phyloP scores from a whole-genome alignment of 345 rosid genomes.

The Populus deltoides region DNA sequence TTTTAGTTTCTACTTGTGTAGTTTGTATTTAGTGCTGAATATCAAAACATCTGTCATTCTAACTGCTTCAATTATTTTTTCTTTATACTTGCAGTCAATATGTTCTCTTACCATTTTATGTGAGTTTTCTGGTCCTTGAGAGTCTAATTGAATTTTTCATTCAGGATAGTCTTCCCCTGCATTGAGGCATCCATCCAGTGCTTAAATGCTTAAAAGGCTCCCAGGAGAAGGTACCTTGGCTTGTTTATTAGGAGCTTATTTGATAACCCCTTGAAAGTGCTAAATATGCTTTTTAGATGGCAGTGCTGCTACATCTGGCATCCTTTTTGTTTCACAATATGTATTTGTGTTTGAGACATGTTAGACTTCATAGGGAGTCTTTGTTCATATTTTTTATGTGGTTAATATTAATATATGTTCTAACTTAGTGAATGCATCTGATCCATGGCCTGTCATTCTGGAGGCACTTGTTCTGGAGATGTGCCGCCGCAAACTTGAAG shows the following conservation, averaged over 20 bases:
- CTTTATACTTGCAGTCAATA: conserved; percentile 1
- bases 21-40: neutral
- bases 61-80: neutral
- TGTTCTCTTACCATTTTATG: conserved; percentile 8
- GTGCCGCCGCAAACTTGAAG: conserved; percentile 35
- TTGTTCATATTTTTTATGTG: neutral
- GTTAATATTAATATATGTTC: conserved; percentile 20
- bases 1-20: neutral
- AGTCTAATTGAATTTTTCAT: conserved; percentile 78
- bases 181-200: conserved; percentile 77
- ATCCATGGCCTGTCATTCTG: conserved; percentile 51
- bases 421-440: conserved; percentile 55
- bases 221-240: conserved; percentile 99
- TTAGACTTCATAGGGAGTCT: neutral
- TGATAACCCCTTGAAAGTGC: conserved; percentile 26
- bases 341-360: neutral
- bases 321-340: neutral
- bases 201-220: conserved; percentile 78
- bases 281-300: neutral
- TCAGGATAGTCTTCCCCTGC: conserved; percentile 79
- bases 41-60: neutral
- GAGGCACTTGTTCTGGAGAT: conserved; percentile 51
- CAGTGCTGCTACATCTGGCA: neutral
- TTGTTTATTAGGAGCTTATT: conserved; percentile 62
- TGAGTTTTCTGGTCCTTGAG: conserved; percentile 33